Evolutionary conservation across 768 basidiomycete species (phyloP).

Genomic region (Collybia nuda): DNA sequence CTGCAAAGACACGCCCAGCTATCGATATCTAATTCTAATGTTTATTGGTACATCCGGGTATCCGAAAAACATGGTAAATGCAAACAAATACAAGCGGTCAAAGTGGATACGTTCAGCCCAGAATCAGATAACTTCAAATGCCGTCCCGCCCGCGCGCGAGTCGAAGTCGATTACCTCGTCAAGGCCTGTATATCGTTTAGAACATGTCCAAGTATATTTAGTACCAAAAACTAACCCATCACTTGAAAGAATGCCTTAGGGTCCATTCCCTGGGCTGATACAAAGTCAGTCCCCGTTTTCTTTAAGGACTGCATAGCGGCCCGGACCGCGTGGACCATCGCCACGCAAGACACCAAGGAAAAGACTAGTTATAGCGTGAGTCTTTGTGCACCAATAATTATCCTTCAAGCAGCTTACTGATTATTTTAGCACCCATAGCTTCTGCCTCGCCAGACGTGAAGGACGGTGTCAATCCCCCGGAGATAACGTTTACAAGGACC

Average conservation of each 20-base stretch:
- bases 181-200: slow-evolving; percentile 36
- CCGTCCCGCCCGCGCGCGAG: slow-evolving; percentile 54
- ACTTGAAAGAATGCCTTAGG: slow-evolving; percentile 78
- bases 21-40: no score
- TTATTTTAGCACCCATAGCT: slow-evolving; percentile 70
- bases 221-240: slow-evolving; percentile 49
- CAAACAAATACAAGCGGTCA: no score
- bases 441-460: slow-evolving; percentile 73
- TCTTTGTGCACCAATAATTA: neutral
- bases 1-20: no score
- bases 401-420: slow-evolving; percentile 47
- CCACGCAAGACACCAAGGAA: slow-evolving; percentile 74
- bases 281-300: slow-evolving; percentile 77
- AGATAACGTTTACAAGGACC: slow-evolving; percentile 80
- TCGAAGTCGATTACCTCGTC: slow-evolving; percentile 55
- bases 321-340: slow-evolving; percentile 75
- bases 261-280: slow-evolving; percentile 63
- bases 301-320: slow-evolving; percentile 75
- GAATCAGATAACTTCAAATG: slow-evolving; percentile 50
- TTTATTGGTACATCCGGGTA: neutral
- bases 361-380: slow-evolving; percentile 46
- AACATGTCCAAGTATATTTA: neutral
- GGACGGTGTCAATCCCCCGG: slow-evolving; percentile 73
- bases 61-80: neutral
- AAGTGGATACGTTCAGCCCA: neutral